Conservation (phyloP, 2,329 filamentous ascomycete genomes). For the Calonectria multiphialidica region DNA sequence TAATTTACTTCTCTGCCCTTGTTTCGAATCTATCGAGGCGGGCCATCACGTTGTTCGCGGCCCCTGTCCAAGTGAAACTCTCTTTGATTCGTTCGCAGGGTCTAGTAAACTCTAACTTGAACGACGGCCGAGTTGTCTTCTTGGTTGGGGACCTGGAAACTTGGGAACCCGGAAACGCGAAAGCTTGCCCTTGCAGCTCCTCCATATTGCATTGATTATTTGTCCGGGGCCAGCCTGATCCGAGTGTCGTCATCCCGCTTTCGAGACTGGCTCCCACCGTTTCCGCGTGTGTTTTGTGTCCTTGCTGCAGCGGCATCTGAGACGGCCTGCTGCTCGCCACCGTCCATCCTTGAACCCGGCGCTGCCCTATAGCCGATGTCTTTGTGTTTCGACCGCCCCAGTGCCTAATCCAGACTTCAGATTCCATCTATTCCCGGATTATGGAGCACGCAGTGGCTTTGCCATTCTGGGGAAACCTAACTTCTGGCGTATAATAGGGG, state of each 20-base stretch:
- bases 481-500: background rate
- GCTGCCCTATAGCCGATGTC: background rate
- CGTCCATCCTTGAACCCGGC: background rate
- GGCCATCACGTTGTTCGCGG: background rate
- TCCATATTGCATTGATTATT: background rate
- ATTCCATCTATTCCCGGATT: background rate
- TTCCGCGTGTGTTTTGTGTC: background rate
- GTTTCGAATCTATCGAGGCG: background rate
- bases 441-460: background rate
- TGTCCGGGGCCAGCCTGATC: background rate
- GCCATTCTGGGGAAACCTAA: slow-evolving; percentile 9
- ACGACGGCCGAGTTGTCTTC: background rate
- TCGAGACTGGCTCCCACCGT: background rate
- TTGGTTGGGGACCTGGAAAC: too few species aligned
- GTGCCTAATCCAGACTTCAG: background rate
- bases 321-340: background rate
- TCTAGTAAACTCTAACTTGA: background rate
- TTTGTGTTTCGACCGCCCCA: background rate
- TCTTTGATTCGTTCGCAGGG: background rate
- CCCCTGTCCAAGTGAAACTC: slow-evolving; percentile 3
- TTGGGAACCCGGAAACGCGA: background rate
- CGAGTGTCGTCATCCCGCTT: slow-evolving; percentile 4
- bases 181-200: slow-evolving; percentile 3
- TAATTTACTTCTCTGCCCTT: background rate
- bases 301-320: background rate